Percentiles rank a stretch among this genome's conserved stretches.
phyloP scores from a whole-genome alignment of 2,329 filamentous ascomycete genomes.

The Drechslerella coelobrocha region DNA sequence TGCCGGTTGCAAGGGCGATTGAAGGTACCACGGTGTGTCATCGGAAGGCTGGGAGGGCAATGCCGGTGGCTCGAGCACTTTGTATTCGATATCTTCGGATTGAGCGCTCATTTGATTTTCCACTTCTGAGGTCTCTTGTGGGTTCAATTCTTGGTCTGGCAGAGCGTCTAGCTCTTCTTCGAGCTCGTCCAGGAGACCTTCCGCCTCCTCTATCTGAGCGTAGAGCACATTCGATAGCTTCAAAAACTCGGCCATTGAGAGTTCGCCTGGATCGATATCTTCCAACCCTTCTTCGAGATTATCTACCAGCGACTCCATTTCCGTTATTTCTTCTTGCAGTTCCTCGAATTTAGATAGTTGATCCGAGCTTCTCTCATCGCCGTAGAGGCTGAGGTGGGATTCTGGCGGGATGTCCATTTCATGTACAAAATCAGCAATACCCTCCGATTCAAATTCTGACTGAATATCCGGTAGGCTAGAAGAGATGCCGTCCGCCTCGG shows the following conservation, averaged over 20 bases:
- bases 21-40: constrained; percentile 81
- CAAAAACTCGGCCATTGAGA: too few relatives aligned
- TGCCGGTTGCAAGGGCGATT: constrained; percentile 64
- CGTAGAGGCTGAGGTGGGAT: too few relatives aligned
- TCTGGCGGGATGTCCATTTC: background rate
- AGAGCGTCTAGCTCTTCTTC: background rate
- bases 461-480: too few relatives aligned
- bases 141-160: too few relatives aligned
- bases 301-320: background rate
- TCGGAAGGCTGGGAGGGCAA: constrained; percentile 8
- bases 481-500: too few relatives aligned
- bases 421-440: too few relatives aligned
- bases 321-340: background rate
- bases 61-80: constrained; percentile 31
- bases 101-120: background rate
- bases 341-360: background rate
- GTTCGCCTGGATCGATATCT: background rate
- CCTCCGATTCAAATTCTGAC: too few relatives aligned
- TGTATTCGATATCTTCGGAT: constrained; percentile 43
- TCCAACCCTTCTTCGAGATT: background rate
- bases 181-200: background rate
- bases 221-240: background rate
- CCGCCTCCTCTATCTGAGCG: constrained; percentile 1
- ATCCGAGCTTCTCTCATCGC: too few relatives aligned
- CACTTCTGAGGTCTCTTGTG: too few relatives aligned